Conservation (phyloP, 495 filamentous ascomycete genomes). For the Talaromyces proteolyticus region DNA sequence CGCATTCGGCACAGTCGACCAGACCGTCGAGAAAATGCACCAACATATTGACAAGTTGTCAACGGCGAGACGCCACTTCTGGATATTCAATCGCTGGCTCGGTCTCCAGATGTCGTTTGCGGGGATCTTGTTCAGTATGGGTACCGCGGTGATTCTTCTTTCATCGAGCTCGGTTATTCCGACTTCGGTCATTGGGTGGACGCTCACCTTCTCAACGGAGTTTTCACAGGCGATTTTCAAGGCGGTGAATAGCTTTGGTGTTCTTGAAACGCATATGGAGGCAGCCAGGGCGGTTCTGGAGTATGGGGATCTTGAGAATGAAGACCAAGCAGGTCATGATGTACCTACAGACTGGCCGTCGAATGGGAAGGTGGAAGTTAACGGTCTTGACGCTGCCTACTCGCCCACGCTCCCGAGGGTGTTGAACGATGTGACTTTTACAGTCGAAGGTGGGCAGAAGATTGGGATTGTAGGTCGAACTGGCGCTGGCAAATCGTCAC, state of each 20-base stretch:
- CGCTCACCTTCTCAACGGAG: conserved; percentile 57
- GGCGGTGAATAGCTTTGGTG: conserved; percentile 56
- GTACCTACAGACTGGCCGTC: conserved; percentile 69
- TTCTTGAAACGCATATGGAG: conserved; percentile 65
- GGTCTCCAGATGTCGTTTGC: conserved; percentile 56
- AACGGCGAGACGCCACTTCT: conserved; percentile 55
- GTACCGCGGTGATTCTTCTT: conserved; percentile 47
- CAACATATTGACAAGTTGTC: conserved; percentile 52
- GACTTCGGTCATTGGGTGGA: conserved; percentile 60
- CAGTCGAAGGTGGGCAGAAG: conserved; percentile 66
- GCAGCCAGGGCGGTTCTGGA: conserved; percentile 61
- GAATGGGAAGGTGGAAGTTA: conserved; percentile 69
- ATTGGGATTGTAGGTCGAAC: conserved; percentile 86
- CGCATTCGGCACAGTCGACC: conserved; percentile 54
- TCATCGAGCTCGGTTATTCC: conserved; percentile 40
- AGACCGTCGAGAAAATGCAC: conserved; percentile 59
- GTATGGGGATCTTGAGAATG: conserved; percentile 53
- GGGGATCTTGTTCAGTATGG: conserved; percentile 54
- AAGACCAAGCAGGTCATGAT: conserved; percentile 50
- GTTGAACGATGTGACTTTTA: conserved; percentile 60
- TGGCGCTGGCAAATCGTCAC: conserved; percentile 83
- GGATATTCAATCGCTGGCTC: conserved; percentile 66
- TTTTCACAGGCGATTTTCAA: conserved; percentile 50
- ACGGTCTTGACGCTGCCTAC: conserved; percentile 57
- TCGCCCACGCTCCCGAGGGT: conserved; percentile 8